Base-by-base conservation (phyloP, 2,329 filamentous ascomycete genomes). In the Calonectria ilicicola region DNA sequence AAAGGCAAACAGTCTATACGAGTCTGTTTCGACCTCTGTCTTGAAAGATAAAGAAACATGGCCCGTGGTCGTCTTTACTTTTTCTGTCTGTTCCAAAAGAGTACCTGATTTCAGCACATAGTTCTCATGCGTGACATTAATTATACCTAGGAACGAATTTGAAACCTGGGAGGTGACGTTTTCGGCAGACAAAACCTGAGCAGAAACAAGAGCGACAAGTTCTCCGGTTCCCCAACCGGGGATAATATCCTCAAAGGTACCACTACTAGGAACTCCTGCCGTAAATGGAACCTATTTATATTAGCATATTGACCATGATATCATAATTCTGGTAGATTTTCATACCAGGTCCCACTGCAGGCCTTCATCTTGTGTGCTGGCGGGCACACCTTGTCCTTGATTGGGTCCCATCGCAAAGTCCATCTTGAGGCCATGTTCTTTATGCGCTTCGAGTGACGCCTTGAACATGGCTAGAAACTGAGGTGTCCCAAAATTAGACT, bases 341-440 rank as follows among this genome's bases (percentile, higher is more conserved):
- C 26, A 23, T 67, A 68, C 69, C 58, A 72, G 44, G 26, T 72
- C 69, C 69, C 65, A 67, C 35, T 72, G 69, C 5, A 72, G 38
- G 10, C 69, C 69, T 14, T 68, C 47, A 44, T 67, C 40, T 10
- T 64, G 19, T 8, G 58, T 26, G 17, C 35, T 21, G 14, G 69
- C 65, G 15, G 69, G 69, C 26, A 72, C 69, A 29, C 69, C 69
- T 26, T 72, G 69, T 3, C 69, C 69, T 47, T 72, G 69, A 12
- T 72, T 72, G 6, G 69, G 69, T 8, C 69, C 69, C 5, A 72
- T 19, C 17, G 69, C 46, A n/a, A 72, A 72, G 12, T 72, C 69
- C 65, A 69, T 65, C 5, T 49, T 23, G 1, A 72, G 32, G 19
- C 51, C 66, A 14, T 66, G 8, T 14, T 62, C 49, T 9, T 44